These are phyloP conservation scores for Cornus suecica DNA, from an alignment of 148 eudicot genomes.

Conservation along the genomic window DNA sequence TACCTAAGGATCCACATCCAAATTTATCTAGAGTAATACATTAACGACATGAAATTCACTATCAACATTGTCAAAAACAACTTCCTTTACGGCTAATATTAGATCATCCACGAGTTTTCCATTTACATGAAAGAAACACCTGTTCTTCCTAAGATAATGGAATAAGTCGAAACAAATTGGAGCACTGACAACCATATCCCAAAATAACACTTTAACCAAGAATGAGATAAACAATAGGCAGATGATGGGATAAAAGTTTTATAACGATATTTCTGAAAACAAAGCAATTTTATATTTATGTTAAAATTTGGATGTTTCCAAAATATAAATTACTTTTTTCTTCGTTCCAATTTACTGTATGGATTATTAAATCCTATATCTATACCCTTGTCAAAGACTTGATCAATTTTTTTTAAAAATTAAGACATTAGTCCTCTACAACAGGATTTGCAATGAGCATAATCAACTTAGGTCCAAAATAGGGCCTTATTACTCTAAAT, in stretches of 20 bases:
- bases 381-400: neutral
- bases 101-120: slow-evolving; percentile 81
- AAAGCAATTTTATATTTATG: neutral
- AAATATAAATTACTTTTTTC: neutral
- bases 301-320: neutral
- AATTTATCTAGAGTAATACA: slow-evolving; percentile 90
- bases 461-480: too few relatives aligned
- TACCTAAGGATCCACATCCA: slow-evolving; percentile 98
- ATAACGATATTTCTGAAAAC: too few relatives aligned
- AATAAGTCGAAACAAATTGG: slow-evolving; percentile 3
- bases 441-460: neutral
- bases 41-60: slow-evolving; percentile 93
- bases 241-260: neutral
- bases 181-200: neutral
- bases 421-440: too few relatives aligned
- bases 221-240: neutral
- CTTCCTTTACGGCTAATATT: slow-evolving; percentile 78
- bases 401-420: neutral
- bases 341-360: neutral
- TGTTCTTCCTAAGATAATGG: slow-evolving; percentile 20
- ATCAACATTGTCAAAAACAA: slow-evolving; percentile 80
- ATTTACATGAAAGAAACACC: slow-evolving; percentile 91
- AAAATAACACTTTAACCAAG: neutral
- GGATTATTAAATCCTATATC: neutral
- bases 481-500: too few relatives aligned